Conservation (phyloP, 2,329 filamentous ascomycete genomes). For the Cordyceps cateniannulata region DNA sequence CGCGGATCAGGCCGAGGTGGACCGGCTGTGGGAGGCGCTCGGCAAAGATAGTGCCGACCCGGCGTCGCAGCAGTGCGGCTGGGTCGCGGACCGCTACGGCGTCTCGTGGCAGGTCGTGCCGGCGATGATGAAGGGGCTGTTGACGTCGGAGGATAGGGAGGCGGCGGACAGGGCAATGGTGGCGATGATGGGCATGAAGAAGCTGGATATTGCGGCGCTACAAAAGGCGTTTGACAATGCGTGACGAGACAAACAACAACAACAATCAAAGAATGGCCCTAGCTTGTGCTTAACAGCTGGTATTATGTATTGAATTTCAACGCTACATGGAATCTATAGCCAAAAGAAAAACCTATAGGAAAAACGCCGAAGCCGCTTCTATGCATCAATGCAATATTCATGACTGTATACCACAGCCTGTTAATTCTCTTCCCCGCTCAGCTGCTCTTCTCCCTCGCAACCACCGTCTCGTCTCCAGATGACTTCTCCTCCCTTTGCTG, state of each 20-base stretch:
- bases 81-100: conserved; percentile 40
- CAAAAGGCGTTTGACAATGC: conserved; percentile 6
- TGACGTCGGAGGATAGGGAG: conserved; percentile 28
- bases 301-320: neutral
- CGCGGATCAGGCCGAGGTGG: conserved; percentile 39
- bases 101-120: conserved; percentile 42
- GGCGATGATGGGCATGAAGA: conserved; percentile 14
- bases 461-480: neutral
- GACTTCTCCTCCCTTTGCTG: neutral
- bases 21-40: conserved; percentile 40
- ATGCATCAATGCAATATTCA: neutral
- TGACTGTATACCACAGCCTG: neutral
- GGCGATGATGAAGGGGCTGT: conserved; percentile 26
- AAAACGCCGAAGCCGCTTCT: neutral
- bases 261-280: neutral
- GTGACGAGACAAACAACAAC: neutral
- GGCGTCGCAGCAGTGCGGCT: conserved; percentile 34
- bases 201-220: conserved; percentile 5
- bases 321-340: neutral
- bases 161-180: conserved; percentile 18
- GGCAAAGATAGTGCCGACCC: conserved; percentile 30
- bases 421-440: neutral
- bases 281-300: too few species aligned
- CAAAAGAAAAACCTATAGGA: neutral
- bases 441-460: neutral